Conservation (phyloP, 495 filamentous ascomycete genomes). For the Articulospora tetracladia region DNA sequence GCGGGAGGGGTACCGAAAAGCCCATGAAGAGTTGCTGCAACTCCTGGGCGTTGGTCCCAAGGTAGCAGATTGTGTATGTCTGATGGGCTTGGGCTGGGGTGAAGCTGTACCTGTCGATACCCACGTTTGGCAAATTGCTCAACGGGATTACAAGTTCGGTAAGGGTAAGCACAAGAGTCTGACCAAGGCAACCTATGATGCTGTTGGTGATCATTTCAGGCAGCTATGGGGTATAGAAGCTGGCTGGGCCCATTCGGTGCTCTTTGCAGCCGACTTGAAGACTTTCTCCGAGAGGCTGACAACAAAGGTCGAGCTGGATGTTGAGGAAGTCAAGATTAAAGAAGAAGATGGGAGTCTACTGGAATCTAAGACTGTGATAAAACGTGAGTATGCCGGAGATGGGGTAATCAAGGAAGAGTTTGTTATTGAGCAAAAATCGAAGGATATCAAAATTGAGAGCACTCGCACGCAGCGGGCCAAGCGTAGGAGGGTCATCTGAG, state of each 20-base stretch:
- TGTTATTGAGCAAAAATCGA: conserved; percentile 5
- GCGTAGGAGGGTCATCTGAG: not conserved
- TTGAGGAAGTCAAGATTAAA: conserved; percentile 32
- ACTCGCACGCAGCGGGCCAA: conserved; percentile 19
- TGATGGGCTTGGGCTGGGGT: conserved; percentile 97
- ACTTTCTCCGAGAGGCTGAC: conserved; percentile 69
- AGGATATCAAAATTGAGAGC: conserved; percentile 17
- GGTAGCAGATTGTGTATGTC: conserved; percentile 91
- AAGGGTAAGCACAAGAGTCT: conserved; percentile 81
- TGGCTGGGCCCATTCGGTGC: conserved; percentile 94
- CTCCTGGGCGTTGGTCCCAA: conserved; percentile 92
- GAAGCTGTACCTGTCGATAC: conserved; percentile 96
- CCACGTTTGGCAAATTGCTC: conserved; percentile 98
- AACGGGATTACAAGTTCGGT: conserved; percentile 90
- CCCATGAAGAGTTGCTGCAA: conserved; percentile 74
- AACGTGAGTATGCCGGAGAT: conserved; percentile 13
- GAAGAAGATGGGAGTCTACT: conserved; percentile 21
- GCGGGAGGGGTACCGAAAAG: conserved; percentile 57
- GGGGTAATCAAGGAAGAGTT: conserved; percentile 10
- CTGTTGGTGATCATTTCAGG: conserved; percentile 86
- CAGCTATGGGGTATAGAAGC: conserved; percentile 90
- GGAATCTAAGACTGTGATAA: conserved; percentile 18
- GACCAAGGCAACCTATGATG: conserved; percentile 83
- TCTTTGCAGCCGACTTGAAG: conserved; percentile 92
- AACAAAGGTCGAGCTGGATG: conserved; percentile 47